Base-by-base conservation (phyloP, 306 rosid genomes). In the Oxytropis ochrocephala region DNA sequence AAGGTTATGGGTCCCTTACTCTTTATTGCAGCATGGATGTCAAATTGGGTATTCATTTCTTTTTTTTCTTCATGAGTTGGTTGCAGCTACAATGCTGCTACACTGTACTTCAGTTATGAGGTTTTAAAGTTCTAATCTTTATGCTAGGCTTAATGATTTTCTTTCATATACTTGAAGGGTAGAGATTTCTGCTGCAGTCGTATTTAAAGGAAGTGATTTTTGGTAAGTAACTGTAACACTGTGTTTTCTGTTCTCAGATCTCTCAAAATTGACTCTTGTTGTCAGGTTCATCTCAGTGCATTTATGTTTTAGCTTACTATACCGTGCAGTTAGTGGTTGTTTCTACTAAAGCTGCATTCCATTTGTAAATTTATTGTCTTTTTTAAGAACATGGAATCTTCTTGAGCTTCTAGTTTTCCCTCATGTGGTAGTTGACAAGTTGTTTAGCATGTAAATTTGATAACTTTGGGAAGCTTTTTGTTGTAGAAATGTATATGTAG, bases 1-100 rank as follows among this genome's bases (percentile, higher is more conserved):
- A 29, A 56, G 38, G 42, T 69, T 59, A 33, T 58, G 89, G 92
- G 95, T 61, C 91, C 95, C 92, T 83, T 39, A 29, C 0, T 65
- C 86, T 86, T 93, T 70, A 86, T 67, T 85, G 89, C 85, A 33
- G 50, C 69, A 74, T 27, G 73, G 77, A 78, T 85, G 78, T 74
- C 81, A 61, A 39, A 73, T 79, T 79, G 70, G 39, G 78, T 47
- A 79, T 79, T 86, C 88, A 74, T 77, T 78, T 71, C 57, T 57
- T 57, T 5, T 5, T 50, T 68, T 81, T 79, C 70, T 84, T 71
- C 78, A 27, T 77, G 76, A 79, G 84, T 73, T 75, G 70, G 60
- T 67, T 53, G 73, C 79, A 46, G 84, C 81, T 64, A 74, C 46
- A 56, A 63, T 76, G 78, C 51, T 72, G 67, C 71, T 73, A 11